Base-by-base conservation (phyloP, 2,329 filamentous ascomycete species). In the Venturia oleaginea region DNA sequence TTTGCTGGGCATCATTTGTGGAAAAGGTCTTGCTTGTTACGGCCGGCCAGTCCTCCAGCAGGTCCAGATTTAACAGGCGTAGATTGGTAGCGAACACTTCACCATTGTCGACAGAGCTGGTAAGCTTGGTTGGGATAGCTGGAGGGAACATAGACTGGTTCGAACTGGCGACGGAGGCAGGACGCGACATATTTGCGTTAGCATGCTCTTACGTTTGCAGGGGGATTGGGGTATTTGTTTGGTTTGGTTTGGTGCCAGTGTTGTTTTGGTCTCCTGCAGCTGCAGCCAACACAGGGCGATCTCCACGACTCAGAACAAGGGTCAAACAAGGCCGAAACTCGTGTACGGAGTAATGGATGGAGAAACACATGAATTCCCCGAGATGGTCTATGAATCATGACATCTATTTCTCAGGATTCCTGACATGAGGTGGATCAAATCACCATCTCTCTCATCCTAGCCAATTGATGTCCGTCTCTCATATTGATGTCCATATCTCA, bases 41-140 rank as follows among this genome's bases (percentile, higher is more conserved):
- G 22, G 77, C 81, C 0, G 93, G 93, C 90, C 92, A 97, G 76
- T 95, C 91, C 0, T 84, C 79, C 0, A 82, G 82, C 61, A 83
- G 78, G 71, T 96, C 89, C 37, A 97, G 83, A 70, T 95, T 86
- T 32, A 99, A 82, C 3, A 97, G 83, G 46, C 87, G 88, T 48
- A 97, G 76, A 72, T 96, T 96, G 42, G 88, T 91, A 62, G 96
- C 79, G 73, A 97, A 94, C 13, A 92, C 80, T 19, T 81, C 75
- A 34, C 24, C 42, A 88, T 72, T 69, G 86, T 80, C 19, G 82
- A 82, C 46, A 22, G 27, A 51, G 46, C 46, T 51, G 46, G 46
- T 51, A 78, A 48, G 77, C n/a, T 63, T 30, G 38, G 43, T 46
- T 34, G 37, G 59, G 34, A 30, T 11, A n/a, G 27, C 22, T 11